phyloP scores from a whole-genome alignment of 2,329 filamentous ascomycete species.

The Canariomyces notabilis region DNA sequence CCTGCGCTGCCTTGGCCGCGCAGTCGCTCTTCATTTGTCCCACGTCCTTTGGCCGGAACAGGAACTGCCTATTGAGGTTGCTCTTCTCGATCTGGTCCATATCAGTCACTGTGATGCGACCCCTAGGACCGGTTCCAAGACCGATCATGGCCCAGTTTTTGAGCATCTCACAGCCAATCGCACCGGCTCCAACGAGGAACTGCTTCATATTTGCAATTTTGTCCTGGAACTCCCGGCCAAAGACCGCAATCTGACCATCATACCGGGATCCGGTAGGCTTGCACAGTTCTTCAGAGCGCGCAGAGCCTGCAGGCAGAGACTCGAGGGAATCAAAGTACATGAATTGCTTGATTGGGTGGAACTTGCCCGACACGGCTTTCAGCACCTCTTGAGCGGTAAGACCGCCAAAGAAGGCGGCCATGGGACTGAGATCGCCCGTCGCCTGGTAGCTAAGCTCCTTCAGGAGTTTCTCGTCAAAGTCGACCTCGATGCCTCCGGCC shows the following conservation, averaged over 20 bases:
- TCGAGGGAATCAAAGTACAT: constrained; percentile 98
- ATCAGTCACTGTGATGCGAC: constrained; percentile 88
- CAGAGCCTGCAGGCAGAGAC: constrained; percentile 71
- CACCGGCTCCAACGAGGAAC: constrained; percentile 92
- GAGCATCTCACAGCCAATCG: constrained; percentile 97
- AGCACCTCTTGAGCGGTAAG: constrained; percentile 90
- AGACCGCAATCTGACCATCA: constrained; percentile 95
- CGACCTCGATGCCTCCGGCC: constrained; percentile 70
- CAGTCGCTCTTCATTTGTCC: constrained; percentile 95
- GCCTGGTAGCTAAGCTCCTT: constrained; percentile 94
- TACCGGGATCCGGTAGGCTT: constrained; percentile 81
- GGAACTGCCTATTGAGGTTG: constrained; percentile 94
- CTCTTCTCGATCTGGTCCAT: constrained; percentile 99
- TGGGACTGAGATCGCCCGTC: constrained; percentile 79
- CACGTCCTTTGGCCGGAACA: constrained; percentile 91
- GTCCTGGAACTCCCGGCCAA: constrained; percentile 88
- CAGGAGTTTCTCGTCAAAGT: constrained; percentile 87
- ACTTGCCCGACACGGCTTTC: constrained; percentile 96
- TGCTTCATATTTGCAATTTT: constrained; percentile 87
- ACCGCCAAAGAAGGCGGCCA: constrained; percentile 94
- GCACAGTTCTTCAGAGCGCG: constrained; percentile 81
- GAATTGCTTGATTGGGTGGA: constrained; percentile 92
- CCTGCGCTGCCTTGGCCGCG: constrained; percentile 81
- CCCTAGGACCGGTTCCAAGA: constrained; percentile 78
- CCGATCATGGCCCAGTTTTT: constrained; percentile 99